These are phyloP conservation scores for Retiboletus fuscus DNA, from an alignment of 1,284 basidiomycete genomes.

Conservation along the genomic window DNA sequence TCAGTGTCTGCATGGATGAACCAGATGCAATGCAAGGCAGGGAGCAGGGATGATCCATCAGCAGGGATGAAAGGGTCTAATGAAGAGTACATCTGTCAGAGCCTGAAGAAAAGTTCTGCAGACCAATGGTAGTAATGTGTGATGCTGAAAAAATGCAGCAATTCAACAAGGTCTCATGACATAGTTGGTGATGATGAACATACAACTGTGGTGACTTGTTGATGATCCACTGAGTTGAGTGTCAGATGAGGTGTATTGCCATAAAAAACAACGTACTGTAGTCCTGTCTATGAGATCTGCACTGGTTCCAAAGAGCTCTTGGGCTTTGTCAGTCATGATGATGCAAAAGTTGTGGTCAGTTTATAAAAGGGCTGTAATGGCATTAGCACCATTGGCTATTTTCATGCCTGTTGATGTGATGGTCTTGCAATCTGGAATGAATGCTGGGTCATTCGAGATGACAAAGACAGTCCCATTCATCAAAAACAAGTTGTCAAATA, in stretches of 20 bases:
- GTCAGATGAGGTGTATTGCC: constrained; percentile 8
- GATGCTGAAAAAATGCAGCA: constrained; percentile 57
- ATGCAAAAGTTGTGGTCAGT: constrained; percentile 83
- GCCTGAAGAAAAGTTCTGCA: constrained; percentile 88
- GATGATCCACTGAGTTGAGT: constrained; percentile 67
- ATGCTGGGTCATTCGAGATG: constrained; percentile 68
- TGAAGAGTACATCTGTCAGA: constrained; percentile 89
- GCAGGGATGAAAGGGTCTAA: constrained; percentile 75
- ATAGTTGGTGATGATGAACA: constrained; percentile 40
- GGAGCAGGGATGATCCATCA: constrained; percentile 75
- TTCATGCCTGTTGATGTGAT: constrained; percentile 68
- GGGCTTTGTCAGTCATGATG: constrained; percentile 76
- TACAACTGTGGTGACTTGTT: constrained; percentile 90
- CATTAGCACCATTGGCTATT: constrained; percentile 61
- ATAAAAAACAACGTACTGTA: constrained; percentile 57
- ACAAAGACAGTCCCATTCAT: constrained; percentile 82
- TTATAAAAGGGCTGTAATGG: constrained; percentile 65
- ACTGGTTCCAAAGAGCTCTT: constrained; percentile 71
- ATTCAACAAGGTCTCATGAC: constrained; percentile 16
- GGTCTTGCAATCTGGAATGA: constrained; percentile 64
- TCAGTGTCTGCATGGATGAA: constrained; percentile 78
- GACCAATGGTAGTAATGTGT: constrained; percentile 88
- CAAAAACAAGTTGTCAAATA: constrained; percentile 83
- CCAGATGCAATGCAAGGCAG: constrained; percentile 77
- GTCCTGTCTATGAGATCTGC: constrained; percentile 75